Evolutionary conservation across 129 eudicot genomes (phyloP), one percentile per base, ranked within the genome.

Genomic region (Mikania micrantha): DNA sequence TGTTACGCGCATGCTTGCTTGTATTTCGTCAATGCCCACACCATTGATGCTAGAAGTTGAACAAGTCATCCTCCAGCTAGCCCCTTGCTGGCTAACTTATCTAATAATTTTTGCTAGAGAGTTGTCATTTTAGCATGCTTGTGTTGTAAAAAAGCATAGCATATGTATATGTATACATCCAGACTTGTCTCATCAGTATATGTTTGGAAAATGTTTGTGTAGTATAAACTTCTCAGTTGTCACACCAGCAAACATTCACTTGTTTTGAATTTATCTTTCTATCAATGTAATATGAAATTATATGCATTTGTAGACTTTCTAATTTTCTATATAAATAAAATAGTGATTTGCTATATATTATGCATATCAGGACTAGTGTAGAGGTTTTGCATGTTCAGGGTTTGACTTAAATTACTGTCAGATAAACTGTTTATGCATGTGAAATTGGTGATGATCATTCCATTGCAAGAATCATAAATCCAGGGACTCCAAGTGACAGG

Each of bases 1-100:
- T 76, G n/a, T n/a, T n/a, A n/a, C n/a, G 70, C 70, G 75, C 75
- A 62, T 76, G 75, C 80, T 60, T 70, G 9, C 34, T 75, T 67
- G 79, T 38, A 75, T 67, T 38, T 75, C 29, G 63, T 75, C 60
- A 66, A 42, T 45, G 21, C 28, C 29, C 69, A 15, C 63, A 53
- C 68, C 44, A 35, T 44, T 75, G 74, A 60, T 28, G 60, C 48
- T 38, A 20, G 64, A 68, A 67, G 64, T 76, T 60, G 75, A 76
- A 60, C 70, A 45, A 54, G 65, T 76, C 80, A 68, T 68, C 74
- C 32, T 67, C 75, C 80, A 76, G 70, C 80, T 76, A 22, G 44
- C 48, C 27, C 75, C 48, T 68, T 76, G 28, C 64, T 76, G 75
- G 65, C 63, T 68, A 60, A 45, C 63, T 58, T 75, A 75, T 67